Conservation (phyloP, 164 flowering plant genomes). For the Aristolochia californica region DNA sequence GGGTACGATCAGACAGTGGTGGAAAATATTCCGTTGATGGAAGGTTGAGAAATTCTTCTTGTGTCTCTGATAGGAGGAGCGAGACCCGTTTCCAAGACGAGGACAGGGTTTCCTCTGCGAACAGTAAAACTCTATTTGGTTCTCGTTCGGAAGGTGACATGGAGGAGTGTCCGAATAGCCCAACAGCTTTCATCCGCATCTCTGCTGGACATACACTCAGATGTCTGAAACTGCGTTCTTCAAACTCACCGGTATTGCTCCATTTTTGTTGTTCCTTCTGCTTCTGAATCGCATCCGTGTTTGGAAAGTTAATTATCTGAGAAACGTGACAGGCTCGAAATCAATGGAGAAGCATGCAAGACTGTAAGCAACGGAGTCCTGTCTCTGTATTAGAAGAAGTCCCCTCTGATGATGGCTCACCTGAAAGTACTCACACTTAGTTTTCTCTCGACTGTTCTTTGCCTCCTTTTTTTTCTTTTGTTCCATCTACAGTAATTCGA, state of each 20-base stretch:
- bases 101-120: slow-evolving; percentile 27
- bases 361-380: slow-evolving; percentile 37
- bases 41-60: slow-evolving; percentile 1
- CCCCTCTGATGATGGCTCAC: slow-evolving; percentile 14
- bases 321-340: background rate
- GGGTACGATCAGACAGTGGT: slow-evolving; percentile 3
- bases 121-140: slow-evolving; percentile 17
- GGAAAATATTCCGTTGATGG: slow-evolving; percentile 4
- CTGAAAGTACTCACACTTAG: slow-evolving; percentile 12
- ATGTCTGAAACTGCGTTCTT: slow-evolving; percentile 4
- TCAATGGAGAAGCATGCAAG: slow-evolving; percentile 19
- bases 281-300: background rate
- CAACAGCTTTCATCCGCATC: background rate
- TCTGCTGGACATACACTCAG: slow-evolving; percentile 5
- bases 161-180: slow-evolving; percentile 10
- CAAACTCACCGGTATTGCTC: background rate
- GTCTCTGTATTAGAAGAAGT: slow-evolving; percentile 34
- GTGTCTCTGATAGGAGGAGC: slow-evolving; percentile 1
- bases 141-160: slow-evolving; percentile 25
- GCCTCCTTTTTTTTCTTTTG: background rate
- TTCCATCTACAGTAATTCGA: background rate
- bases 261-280: background rate
- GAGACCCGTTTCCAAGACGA: slow-evolving; percentile 12
- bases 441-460: background rate
- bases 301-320: no score